Evolutionary conservation across 139 green algal genomes (phyloP), one percentile per base, ranked within the genome.

Genomic region (Asterochloris sp.): DNA sequence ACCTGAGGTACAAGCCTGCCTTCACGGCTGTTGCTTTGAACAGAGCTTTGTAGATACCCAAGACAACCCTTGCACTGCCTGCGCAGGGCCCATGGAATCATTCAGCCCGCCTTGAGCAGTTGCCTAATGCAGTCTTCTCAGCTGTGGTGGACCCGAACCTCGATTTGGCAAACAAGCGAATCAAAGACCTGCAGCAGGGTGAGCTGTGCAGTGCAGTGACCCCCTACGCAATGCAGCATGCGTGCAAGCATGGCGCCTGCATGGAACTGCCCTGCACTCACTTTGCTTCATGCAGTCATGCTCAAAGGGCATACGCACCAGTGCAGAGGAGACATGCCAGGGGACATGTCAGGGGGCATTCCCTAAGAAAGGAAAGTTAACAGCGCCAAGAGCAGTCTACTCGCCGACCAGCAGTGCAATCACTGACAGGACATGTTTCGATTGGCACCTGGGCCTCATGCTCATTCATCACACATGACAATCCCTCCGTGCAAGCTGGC

Each of bases 61-160:
- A 2, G 6, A 10, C 38, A 54, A 54, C 38, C 38, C 38, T 54
- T 2, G 38, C 38, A 54, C 38, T 54, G 38, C 38, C 38, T 54
- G 38, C 38, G 6, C 38, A 54, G 24, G 76, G 80, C 11, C 69
- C 69, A 1, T 83, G 80, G 80, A 79, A 83, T 28, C 80, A 83
- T 47, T 64, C 69, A 79, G 69, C 69, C 29, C 66, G 69, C 47
- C 60, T 83, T 10, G 47, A 83, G 69, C 66, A 73, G 62, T 27
- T 83, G 80, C 62, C 80, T 23, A 69, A 71, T 62, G 54, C 78
- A 0, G 47, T 38, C 19, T 83, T 83, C 38, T 74, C 69, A 62
- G 80, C 80, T 21, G 78, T 83, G 19, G 69, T 78, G 14, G 81
- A 84, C 28, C 81, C 73, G 10, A 84, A 84, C 73, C 16, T 60